Evolutionary conservation across 2,329 filamentous ascomycete genomes (phyloP).

Genomic region (Penicillium sp.): DNA sequence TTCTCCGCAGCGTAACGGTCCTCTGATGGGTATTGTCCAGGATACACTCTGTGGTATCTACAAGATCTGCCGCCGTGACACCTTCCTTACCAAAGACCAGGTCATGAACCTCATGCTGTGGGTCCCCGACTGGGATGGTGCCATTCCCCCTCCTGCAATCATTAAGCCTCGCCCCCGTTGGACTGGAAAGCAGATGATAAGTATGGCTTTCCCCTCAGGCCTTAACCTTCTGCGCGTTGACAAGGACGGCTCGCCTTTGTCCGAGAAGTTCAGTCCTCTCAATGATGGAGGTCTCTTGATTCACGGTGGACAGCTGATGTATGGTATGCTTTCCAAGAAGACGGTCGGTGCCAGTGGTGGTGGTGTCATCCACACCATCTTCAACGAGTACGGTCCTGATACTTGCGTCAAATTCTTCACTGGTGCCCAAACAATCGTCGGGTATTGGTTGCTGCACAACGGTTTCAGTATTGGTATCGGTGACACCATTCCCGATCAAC

Average conservation of each 20-base stretch:
- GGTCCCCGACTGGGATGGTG: slow-evolving; percentile 95
- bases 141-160: slow-evolving; percentile 88
- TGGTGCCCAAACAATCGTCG: slow-evolving; percentile 84
- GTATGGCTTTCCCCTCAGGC: slow-evolving; percentile 78
- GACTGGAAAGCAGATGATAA: slow-evolving; percentile 97
- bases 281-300: slow-evolving; percentile 74
- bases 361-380: slow-evolving; percentile 90
- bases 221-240: slow-evolving; percentile 65
- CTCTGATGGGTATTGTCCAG: slow-evolving; percentile 98
- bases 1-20: slow-evolving; percentile 90
- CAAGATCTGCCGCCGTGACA: slow-evolving; percentile 88
- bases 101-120: slow-evolving; percentile 97
- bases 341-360: slow-evolving; percentile 79
- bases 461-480: slow-evolving; percentile 97
- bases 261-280: slow-evolving; percentile 50
- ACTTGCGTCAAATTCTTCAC: slow-evolving; percentile 93
- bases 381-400: slow-evolving; percentile 81
- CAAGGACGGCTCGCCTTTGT: slow-evolving; percentile 51
- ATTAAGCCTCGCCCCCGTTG: slow-evolving; percentile 83
- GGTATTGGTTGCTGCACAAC: slow-evolving; percentile 93
- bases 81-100: slow-evolving; percentile 78
- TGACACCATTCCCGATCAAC: slow-evolving; percentile 85
- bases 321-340: slow-evolving; percentile 87
- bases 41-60: slow-evolving; percentile 93
- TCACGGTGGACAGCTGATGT: slow-evolving; percentile 79